Evolutionary conservation across 208 protist genomes (phyloP).

Genomic region (Leishmania braziliensis): DNA sequence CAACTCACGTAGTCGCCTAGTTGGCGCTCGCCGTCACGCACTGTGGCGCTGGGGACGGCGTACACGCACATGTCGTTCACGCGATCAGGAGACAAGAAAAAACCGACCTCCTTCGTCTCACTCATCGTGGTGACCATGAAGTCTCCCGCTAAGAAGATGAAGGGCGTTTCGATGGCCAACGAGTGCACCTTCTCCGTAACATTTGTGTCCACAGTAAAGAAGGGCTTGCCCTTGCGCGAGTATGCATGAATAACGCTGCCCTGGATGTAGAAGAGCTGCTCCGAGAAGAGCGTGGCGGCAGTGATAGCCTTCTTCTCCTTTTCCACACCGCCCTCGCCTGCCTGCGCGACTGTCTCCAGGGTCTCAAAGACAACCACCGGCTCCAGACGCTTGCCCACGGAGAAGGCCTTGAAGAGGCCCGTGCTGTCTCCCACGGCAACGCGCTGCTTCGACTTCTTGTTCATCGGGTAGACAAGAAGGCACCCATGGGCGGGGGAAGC

Average conservation of each 20-base stretch:
- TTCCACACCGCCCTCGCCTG: conserved; percentile 5
- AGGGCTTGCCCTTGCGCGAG: conserved; percentile 79
- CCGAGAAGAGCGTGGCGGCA: conserved; percentile 65
- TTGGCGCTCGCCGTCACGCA: conserved; percentile 14
- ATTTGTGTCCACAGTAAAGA: conserved; percentile 87
- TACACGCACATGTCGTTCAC: conserved; percentile 72
- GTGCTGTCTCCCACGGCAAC: conserved; percentile 74
- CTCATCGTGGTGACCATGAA: conserved; percentile 83
- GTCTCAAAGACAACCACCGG: conserved; percentile 54
- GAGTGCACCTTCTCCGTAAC: conserved; percentile 75
- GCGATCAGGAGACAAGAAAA: conserved; percentile 87
- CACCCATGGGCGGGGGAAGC: conserved; percentile 45
- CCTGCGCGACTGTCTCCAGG: conserved; percentile 30
- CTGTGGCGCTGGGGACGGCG: conserved; percentile 7
- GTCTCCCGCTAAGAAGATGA: conserved; percentile 80
- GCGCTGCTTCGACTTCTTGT: conserved; percentile 74
- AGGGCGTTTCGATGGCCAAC: conserved; percentile 76
- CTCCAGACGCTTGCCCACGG: conserved; percentile 56
- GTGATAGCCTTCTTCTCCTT: conserved; percentile 47
- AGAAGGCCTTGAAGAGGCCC: conserved; percentile 63
- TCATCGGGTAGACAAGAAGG: conserved; percentile 76
- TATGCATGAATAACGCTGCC: conserved; percentile 79
- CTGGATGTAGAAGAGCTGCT: conserved; percentile 83
- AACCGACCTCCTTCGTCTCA: conserved; percentile 81
- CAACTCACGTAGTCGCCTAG: conserved; percentile 70